Conservation (phyloP, 1,284 basidiomycete genomes). For the Fomitiporia mediterranea region DNA sequence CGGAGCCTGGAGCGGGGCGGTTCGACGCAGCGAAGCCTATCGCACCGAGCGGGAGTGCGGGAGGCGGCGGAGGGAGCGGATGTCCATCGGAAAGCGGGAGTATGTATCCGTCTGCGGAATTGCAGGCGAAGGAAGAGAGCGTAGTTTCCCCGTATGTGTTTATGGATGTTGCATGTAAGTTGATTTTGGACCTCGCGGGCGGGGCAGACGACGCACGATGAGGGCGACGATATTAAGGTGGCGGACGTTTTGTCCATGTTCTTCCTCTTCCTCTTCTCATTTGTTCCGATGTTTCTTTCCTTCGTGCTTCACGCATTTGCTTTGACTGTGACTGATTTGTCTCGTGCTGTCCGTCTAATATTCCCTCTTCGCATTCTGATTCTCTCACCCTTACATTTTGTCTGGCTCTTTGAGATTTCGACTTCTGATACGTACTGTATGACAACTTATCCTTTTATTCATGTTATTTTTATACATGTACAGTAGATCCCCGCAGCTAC, state of each 20-base stretch:
- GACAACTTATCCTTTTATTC: background rate
- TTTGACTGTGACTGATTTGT: background rate
- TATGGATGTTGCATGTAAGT: slow-evolving; percentile 87
- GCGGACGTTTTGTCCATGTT: too few relatives aligned
- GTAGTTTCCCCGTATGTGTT: slow-evolving; percentile 93
- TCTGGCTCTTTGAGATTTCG: too few relatives aligned
- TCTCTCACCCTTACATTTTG: too few relatives aligned
- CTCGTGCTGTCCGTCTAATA: background rate
- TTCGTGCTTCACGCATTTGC: background rate
- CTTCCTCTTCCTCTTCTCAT: too few relatives aligned
- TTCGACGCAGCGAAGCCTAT: slow-evolving; percentile 57
- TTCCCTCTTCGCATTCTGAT: background rate
- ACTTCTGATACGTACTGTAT: background rate
- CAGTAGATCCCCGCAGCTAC: background rate
- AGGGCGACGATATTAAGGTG: too few relatives aligned
- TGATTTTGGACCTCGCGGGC: slow-evolving; percentile 78
- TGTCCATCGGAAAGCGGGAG: slow-evolving; percentile 42
- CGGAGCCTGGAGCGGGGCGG: slow-evolving; percentile 56
- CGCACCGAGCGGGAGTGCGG: slow-evolving; percentile 32
- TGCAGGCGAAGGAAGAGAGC: slow-evolving; percentile 54
- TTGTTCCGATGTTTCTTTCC: background rate
- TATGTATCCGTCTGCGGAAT: slow-evolving; percentile 32
- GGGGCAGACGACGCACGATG: slow-evolving; percentile 37
- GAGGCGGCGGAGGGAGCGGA: slow-evolving; percentile 32
- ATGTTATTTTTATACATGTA: background rate